These are phyloP conservation scores for Marchantia polymorpha DNA, from an alignment of 225 moss, liverwort and hornwort genomes.

Conservation along the genomic window DNA sequence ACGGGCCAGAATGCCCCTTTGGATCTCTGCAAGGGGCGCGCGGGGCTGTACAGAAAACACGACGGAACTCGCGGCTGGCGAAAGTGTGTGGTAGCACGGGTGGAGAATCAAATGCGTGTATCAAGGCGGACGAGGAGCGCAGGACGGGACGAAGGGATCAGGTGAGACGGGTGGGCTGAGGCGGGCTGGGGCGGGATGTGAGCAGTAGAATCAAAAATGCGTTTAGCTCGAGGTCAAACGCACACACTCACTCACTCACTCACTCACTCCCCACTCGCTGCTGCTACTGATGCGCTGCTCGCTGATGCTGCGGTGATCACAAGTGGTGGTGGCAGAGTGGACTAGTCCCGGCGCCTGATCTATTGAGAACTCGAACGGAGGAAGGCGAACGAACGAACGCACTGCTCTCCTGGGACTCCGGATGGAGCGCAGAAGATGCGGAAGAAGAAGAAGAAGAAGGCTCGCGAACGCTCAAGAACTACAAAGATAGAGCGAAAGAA, in stretches of 20 bases:
- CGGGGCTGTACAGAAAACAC: neutral
- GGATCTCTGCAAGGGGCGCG: neutral
- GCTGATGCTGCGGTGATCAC: neutral
- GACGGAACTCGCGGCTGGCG: neutral
- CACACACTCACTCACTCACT: neutral
- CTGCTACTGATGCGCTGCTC: neutral
- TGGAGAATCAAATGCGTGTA: conserved; percentile 9
- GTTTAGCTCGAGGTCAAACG: conserved; percentile 3
- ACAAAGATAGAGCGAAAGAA: neutral
- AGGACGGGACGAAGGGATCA: neutral
- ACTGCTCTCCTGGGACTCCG: neutral
- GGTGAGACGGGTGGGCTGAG: neutral
- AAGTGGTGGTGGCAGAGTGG: no score
- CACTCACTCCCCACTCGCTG: neutral
- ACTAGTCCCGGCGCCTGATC: neutral
- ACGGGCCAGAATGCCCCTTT: neutral
- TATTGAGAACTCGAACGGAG: neutral
- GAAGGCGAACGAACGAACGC: no score
- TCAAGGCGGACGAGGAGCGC: neutral
- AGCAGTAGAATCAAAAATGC: neutral
- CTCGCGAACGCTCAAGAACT: neutral
- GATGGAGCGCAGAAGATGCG: neutral
- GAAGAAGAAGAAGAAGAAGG: no score
- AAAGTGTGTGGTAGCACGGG: conserved; percentile 1
- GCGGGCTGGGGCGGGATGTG: neutral